These are phyloP conservation scores for Arthroderma sp. DNA, from an alignment of 2,329 filamentous ascomycete genomes.

Conservation along the genomic window DNA sequence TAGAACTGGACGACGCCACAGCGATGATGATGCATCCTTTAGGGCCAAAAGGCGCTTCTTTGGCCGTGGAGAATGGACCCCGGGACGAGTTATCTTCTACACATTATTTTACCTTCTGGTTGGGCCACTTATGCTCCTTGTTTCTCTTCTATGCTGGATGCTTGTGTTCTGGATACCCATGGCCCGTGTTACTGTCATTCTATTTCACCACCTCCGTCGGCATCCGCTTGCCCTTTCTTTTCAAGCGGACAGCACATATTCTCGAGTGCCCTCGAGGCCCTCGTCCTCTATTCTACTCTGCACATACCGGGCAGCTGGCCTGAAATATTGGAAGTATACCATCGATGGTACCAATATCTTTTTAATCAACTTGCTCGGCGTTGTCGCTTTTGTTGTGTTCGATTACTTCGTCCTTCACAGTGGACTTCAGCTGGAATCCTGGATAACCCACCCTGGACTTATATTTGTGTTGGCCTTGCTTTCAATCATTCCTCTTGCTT, in stretches of 20 bases:
- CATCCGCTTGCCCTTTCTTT: constrained; percentile 90
- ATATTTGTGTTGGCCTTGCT: constrained; percentile 72
- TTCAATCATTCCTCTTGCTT: constrained; percentile 91
- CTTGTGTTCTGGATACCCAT: constrained; percentile 97
- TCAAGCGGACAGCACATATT: constrained; percentile 68
- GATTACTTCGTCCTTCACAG: constrained; percentile 73
- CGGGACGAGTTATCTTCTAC: constrained; percentile 92
- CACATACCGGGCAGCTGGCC: constrained; percentile 88
- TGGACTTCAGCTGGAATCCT: constrained; percentile 54
- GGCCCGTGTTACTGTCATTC: constrained; percentile 82
- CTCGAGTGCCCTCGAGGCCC: constrained; percentile 55
- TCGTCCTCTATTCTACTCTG: constrained; percentile 83
- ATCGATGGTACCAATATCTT: constrained; percentile 98
- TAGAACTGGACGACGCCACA: constrained; percentile 42
- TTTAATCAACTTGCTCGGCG: constrained; percentile 86
- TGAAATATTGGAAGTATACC: constrained; percentile 98
- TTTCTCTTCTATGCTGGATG: constrained; percentile 86
- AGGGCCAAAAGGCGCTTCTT: constrained; percentile 73
- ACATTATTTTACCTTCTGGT: constrained; percentile 89
- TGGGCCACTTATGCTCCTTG: constrained; percentile 70
- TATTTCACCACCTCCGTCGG: constrained; percentile 81
- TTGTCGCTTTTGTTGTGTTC: constrained; percentile 88
- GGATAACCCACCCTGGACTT: constrained; percentile 70
- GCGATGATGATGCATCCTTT: constrained; percentile 28
- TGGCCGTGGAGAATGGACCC: constrained; percentile 88